phyloP scores from a whole-genome alignment of 2,329 filamentous ascomycete species.

The Alternaria brassicicola region DNA sequence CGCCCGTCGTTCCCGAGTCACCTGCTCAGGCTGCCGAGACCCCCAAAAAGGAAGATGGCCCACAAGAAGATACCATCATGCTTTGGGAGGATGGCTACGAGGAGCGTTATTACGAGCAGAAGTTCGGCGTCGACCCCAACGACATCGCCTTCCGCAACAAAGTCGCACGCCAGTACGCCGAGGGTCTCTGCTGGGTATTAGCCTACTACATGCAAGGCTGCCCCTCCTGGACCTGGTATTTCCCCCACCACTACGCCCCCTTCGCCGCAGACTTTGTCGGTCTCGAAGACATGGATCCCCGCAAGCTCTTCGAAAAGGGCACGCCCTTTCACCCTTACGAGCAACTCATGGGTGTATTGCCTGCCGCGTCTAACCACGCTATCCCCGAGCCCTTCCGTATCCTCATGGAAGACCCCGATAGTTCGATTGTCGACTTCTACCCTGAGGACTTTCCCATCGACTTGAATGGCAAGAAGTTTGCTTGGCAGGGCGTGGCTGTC shows the following conservation, averaged over 20 bases:
- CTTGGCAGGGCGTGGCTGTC: slow-evolving; percentile 94
- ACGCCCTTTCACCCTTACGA: slow-evolving; percentile 90
- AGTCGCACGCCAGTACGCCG: slow-evolving; percentile 89
- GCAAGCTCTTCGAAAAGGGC: slow-evolving; percentile 80
- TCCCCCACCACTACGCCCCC: slow-evolving; percentile 96
- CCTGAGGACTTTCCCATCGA: slow-evolving; percentile 93
- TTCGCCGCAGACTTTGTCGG: slow-evolving; percentile 95
- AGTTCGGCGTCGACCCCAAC: slow-evolving; percentile 82
- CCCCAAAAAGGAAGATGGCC: slow-evolving; percentile 58
- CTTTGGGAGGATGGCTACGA: slow-evolving; percentile 96
- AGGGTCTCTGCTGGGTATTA: slow-evolving; percentile 93
- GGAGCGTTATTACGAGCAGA: slow-evolving; percentile 96
- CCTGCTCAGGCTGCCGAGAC: slow-evolving; percentile 52
- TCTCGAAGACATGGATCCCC: slow-evolving; percentile 71
- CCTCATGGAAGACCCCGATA: slow-evolving; percentile 86
- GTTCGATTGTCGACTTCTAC: slow-evolving; percentile 96
- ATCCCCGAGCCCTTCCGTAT: slow-evolving; percentile 87
- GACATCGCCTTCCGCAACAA: slow-evolving; percentile 86
- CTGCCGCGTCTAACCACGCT: slow-evolving; percentile 88
- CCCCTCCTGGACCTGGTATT: slow-evolving; percentile 99
- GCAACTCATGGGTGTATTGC: slow-evolving; percentile 97
- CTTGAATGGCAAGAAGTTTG: slow-evolving; percentile 96
- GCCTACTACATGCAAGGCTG: slow-evolving; percentile 98
- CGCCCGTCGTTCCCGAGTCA: slow-evolving; percentile 57
- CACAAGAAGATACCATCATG: slow-evolving; percentile 78